Conservation (phyloP, 1,284 basidiomycete genomes). For the Vanrija humicola region DNA sequence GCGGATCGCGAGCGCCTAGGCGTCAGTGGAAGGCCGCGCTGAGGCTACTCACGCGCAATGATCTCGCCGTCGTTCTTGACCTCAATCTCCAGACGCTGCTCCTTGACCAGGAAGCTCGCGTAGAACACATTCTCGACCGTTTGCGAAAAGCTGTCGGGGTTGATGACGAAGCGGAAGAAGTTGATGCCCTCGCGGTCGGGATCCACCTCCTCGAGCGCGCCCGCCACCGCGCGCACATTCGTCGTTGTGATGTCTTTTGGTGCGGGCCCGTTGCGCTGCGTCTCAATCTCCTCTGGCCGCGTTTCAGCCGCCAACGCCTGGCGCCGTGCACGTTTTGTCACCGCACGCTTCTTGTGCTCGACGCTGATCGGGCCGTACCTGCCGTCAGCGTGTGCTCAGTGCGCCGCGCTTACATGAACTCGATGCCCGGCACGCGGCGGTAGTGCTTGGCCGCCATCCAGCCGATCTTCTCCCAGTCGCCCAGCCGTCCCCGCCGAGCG, state of each 20-base stretch:
- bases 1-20: conserved; percentile 16
- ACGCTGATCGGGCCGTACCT: conserved; percentile 39
- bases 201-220: conserved; percentile 22
- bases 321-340: neutral
- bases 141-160: conserved; percentile 53
- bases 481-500: conserved; percentile 15
- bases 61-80: conserved; percentile 47
- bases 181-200: conserved; percentile 37
- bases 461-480: conserved; percentile 47
- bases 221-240: conserved; percentile 24
- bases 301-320: conserved; percentile 18
- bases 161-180: conserved; percentile 53
- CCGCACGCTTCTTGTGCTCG: conserved; percentile 14
- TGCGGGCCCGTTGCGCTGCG: conserved; percentile 10
- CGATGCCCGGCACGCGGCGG: conserved; percentile 45
- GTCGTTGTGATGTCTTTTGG: conserved; percentile 23
- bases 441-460: conserved; percentile 45
- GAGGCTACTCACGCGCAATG: conserved; percentile 43
- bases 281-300: conserved; percentile 27
- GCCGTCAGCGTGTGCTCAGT: neutral
- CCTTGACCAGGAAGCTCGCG: conserved; percentile 54
- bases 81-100: conserved; percentile 48
- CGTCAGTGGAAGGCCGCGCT: neutral
- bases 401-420: conserved; percentile 49
- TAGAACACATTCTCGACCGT: conserved; percentile 58